Percentiles rank a stretch among this genome's conserved stretches.
Evolutionary conservation across 331 rosid species (phyloP).

Genomic region (Pyracantha coccinea): DNA sequence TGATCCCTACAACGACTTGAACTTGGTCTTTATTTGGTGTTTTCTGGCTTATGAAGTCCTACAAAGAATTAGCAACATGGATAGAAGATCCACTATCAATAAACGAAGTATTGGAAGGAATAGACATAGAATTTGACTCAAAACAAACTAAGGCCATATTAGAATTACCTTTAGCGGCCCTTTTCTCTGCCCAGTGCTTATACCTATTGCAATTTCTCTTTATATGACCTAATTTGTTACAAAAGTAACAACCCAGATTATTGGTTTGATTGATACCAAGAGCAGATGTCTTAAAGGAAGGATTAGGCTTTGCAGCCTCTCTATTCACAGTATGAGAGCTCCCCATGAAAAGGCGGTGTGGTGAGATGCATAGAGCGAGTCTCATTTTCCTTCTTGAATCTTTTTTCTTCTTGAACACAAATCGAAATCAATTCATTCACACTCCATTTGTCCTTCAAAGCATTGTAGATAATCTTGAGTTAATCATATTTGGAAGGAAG

Average conservation of each 20-base stretch:
- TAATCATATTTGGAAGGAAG: not conserved
- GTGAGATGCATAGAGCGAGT: not conserved
- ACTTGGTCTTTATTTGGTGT: not conserved
- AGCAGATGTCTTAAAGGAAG: not conserved
- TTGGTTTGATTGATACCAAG: not conserved
- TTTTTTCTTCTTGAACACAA: not conserved
- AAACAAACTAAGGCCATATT: not conserved
- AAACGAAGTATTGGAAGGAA: not conserved
- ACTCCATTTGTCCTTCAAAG: not conserved
- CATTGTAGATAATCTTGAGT: not conserved
- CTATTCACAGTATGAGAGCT: not conserved
- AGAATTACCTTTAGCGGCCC: not conserved
- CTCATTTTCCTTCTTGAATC: not conserved
- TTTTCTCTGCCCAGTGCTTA: not conserved
- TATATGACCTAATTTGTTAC: not conserved
- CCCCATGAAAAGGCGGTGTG: fast-evolving
- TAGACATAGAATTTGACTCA: not conserved
- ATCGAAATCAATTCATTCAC: not conserved
- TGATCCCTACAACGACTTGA: not conserved
- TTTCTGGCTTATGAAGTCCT: not conserved
- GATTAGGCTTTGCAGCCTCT: not conserved
- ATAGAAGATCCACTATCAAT: not conserved
- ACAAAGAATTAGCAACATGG: not conserved
- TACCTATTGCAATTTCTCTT: not conserved
- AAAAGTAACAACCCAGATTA: not conserved